phyloP scores from a whole-genome alignment of 2,329 filamentous ascomycete genomes.

The Thielaviopsis punctulata region DNA sequence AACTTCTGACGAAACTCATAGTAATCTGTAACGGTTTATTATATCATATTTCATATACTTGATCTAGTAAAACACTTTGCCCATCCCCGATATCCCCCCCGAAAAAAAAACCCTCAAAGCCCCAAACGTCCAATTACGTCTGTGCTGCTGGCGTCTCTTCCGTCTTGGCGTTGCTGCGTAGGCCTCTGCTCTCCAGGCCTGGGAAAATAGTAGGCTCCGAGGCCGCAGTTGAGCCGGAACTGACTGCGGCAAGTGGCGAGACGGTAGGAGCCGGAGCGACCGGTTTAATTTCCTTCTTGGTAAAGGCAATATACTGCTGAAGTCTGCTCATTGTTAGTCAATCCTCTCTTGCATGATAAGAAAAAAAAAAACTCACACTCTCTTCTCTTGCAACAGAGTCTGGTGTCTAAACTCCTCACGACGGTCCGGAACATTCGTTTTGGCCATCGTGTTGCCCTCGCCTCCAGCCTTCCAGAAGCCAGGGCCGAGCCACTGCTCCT shows the following conservation, averaged over 20 bases:
- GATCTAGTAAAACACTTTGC: background rate
- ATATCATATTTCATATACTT: too few relatives aligned
- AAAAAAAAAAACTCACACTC: slow-evolving; percentile 45
- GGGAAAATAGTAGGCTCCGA: slow-evolving; percentile 56
- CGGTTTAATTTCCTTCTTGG: slow-evolving; percentile 1
- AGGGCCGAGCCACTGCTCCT: slow-evolving; percentile 77
- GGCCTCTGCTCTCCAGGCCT: slow-evolving; percentile 42
- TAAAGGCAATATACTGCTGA: slow-evolving; percentile 11
- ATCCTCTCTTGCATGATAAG: background rate
- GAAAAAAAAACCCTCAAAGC: too few relatives aligned
- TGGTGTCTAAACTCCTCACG: slow-evolving; percentile 79
- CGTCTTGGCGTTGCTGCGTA: slow-evolving; percentile 24
- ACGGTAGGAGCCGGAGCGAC: background rate
- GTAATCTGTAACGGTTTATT: too few relatives aligned
- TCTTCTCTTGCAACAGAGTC: slow-evolving; percentile 66
- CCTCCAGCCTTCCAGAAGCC: slow-evolving; percentile 65
- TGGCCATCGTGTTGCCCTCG: slow-evolving; percentile 77
- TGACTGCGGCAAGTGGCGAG: background rate
- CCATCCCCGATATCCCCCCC: background rate
- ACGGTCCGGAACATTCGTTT: slow-evolving; percentile 91
- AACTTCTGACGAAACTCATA: too few relatives aligned
- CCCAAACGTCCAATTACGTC: background rate
- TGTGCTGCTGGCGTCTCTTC: background rate
- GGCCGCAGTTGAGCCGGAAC: background rate
- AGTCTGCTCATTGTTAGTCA: slow-evolving; percentile 5